Evolutionary conservation across 768 basidiomycete species (phyloP), one percentile per base, ranked within the genome.

Genomic region (Rhodotorula paludigena): DNA sequence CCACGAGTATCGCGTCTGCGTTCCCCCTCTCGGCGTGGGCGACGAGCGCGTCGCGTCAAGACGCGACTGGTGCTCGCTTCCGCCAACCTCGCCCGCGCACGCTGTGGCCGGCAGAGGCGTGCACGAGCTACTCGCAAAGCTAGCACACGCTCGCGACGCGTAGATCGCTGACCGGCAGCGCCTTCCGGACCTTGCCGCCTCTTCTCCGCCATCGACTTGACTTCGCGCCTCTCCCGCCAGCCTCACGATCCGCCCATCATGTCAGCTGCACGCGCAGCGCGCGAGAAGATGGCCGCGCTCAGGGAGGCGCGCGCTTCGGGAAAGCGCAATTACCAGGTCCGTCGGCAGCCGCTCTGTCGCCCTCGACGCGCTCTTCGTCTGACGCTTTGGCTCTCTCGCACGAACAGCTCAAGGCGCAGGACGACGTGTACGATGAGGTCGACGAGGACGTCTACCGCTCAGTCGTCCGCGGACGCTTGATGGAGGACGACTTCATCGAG

Each of bases 401-500:
- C 33, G 3, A 23, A 32, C 59, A 73, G 72, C 15, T 57, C 57
- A 64, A 78, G 75, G 73, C 84, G 51, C 82, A 87, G 41, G 88
- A 91, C 45, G 82, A 80, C 25, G 80, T 98, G 20, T 98, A 93
- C 76, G 92, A 96, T 74, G 88, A 90, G 74, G 89, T 98, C 23
- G 84, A 87, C 0, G 93, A 96, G 62, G 89, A 89, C 16, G 87
- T 92, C 73, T 99, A 98, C 78, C 85, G 83, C 72, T 81, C 83
- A 28, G 88, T 99, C 62, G 96, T 99, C 9, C 84, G 83, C 62
- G 86, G 86, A 1, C 83, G 96, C 25, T 82, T 96, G 12, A 86
- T 89, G 66, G 81, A 82, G 72, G 92, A 97, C 71, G 96, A 99
- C 77, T 99, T 99, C 69, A 90, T 98, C 28, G 87, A 89, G 44